Conservation (phyloP, 2,329 filamentous ascomycete species). For the Graphilbum sp. region DNA sequence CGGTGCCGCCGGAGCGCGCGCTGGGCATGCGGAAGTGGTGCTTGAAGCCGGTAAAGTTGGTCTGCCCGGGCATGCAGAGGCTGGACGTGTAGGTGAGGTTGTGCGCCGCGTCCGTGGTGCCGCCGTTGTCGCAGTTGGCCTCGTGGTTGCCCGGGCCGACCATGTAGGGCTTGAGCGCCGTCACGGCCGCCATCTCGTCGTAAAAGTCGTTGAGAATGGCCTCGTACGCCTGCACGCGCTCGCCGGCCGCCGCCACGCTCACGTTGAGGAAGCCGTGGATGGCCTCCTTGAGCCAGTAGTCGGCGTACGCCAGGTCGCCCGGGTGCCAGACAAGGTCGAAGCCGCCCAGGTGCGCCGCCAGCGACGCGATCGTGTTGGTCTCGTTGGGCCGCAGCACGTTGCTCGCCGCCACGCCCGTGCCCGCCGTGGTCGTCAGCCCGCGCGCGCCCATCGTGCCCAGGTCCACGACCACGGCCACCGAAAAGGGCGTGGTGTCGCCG, state of each 20-base stretch:
- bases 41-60: conserved; percentile 9
- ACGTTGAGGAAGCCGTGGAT: neutral
- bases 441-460: conserved; percentile 37
- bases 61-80: conserved; percentile 8
- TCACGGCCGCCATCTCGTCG: conserved; percentile 26
- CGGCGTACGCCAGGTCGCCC: conserved; percentile 29
- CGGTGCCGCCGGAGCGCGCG: conserved; percentile 5
- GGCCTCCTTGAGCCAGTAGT: conserved; percentile 20
- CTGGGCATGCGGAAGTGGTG: conserved; percentile 11
- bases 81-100: neutral
- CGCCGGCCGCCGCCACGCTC: neutral
- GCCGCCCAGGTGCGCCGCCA: conserved; percentile 22
- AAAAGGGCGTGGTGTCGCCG: conserved; percentile 24
- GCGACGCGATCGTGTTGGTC: conserved; percentile 14
- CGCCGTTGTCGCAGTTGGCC: conserved; percentile 29
- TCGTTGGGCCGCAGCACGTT: no score
- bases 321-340: conserved; percentile 31
- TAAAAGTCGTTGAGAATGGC: conserved; percentile 35
- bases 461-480: conserved; percentile 30
- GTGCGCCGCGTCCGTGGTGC: conserved; percentile 15
- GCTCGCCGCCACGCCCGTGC: conserved; percentile 18
- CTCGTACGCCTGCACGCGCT: conserved; percentile 19
- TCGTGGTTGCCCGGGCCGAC: conserved; percentile 32
- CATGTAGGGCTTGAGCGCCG: conserved; percentile 29
- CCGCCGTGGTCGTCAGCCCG: conserved; percentile 22